Evolutionary conservation across 2,329 filamentous ascomycete species (phyloP).

Genomic region (Canariomyces notabilis): DNA sequence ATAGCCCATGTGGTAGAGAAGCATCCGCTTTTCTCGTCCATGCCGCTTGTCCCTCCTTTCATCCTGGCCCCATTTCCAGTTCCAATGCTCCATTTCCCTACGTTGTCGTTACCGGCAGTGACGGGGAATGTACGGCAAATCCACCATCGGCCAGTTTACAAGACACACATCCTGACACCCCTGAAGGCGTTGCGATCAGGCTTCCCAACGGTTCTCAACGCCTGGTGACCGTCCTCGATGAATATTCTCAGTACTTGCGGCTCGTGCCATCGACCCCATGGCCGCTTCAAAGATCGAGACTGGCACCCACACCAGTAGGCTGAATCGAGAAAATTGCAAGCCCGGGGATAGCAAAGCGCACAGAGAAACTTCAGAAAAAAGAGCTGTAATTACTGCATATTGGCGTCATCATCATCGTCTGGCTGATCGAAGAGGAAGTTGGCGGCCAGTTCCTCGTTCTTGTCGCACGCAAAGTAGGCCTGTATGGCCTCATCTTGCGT

Average conservation of each 20-base stretch:
- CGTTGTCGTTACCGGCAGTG: no score
- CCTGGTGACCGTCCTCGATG: background rate
- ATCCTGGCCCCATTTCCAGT: background rate
- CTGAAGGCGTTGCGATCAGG: background rate
- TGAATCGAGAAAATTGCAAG: background rate
- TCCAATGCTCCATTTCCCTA: background rate
- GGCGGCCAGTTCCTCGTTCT: conserved; percentile 96
- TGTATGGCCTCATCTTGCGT: conserved; percentile 90
- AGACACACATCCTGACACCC: background rate
- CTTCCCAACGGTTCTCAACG: background rate
- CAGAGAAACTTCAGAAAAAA: conserved; percentile 3
- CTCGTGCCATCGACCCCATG: background rate
- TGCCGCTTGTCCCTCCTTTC: background rate
- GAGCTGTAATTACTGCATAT: conserved; percentile 8
- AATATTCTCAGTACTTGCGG: background rate
- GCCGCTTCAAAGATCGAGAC: background rate
- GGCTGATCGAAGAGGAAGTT: conserved; percentile 98
- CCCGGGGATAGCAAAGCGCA: background rate
- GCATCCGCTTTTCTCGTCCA: background rate
- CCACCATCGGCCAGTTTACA: conserved; percentile 3
- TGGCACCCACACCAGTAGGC: conserved; percentile 1
- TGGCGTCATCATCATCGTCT: conserved; percentile 62
- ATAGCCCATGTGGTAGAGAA: background rate
- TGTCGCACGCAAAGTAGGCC: conserved; percentile 98
- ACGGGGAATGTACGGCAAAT: no score